Percentiles rank a stretch among this genome's conserved stretches.
These are phyloP conservation scores for Beta macrorhiza DNA, from an alignment of 179 eudicot genomes.

Conservation along the genomic window DNA sequence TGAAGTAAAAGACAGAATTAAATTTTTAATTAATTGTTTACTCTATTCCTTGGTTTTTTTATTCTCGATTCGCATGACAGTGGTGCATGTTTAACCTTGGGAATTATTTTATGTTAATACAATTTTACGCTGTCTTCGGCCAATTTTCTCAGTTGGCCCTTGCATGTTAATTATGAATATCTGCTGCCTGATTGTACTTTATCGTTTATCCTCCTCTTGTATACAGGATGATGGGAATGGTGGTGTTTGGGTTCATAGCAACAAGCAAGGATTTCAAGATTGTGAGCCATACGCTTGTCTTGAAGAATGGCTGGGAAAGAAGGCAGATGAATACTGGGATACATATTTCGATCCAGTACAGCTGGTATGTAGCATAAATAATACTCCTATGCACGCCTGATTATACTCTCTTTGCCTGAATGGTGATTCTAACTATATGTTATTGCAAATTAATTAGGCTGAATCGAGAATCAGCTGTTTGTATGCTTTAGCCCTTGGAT, in stretches of 20 bases:
- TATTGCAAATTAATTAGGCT: too few relatives aligned
- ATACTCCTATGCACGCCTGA: not conserved
- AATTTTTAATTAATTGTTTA: not conserved
- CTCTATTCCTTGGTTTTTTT: not conserved
- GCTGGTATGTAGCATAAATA: conserved; percentile 39
- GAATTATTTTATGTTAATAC: not conserved
- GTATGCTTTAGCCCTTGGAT: not conserved
- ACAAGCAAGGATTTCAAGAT: conserved; percentile 78
- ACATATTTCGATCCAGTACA: conserved; percentile 44
- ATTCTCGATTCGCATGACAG: too few relatives aligned
- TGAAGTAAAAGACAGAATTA: not conserved
- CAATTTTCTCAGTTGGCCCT: not conserved
- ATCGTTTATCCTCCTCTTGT: conserved; percentile 11
- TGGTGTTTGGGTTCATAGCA: conserved; percentile 63
- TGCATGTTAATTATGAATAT: not conserved
- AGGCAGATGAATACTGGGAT: conserved; percentile 60
- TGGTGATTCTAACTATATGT: too few relatives aligned
- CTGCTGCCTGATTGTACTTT: not conserved
- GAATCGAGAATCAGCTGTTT: not conserved
- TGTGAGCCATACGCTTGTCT: conserved; percentile 66
- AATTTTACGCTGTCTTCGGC: not conserved
- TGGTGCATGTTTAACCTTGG: too few relatives aligned
- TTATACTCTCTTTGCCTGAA: not conserved
- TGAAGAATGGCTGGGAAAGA: conserved; percentile 62
- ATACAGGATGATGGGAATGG: conserved; percentile 59